Evolutionary conservation across 2,329 filamentous ascomycete species (phyloP).

Genomic region (Xylariaceae sp.): DNA sequence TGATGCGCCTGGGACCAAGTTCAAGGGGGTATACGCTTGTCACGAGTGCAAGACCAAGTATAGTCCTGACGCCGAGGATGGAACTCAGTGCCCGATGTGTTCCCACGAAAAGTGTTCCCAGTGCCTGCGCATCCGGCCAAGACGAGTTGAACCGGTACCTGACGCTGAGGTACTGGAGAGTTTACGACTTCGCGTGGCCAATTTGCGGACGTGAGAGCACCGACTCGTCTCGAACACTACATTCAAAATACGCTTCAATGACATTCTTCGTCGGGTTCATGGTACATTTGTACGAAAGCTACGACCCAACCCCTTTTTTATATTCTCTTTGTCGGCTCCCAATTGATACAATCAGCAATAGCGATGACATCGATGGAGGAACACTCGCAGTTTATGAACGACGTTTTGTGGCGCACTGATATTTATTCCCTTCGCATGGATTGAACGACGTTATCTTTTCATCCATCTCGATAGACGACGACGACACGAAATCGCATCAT

Average conservation of each 20-base stretch:
- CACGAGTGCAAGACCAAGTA: conserved; percentile 58
- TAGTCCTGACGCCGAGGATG: conserved; percentile 44
- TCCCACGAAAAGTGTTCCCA: conserved; percentile 53
- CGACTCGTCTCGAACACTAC: background rate
- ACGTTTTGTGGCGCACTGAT: conserved; percentile 7
- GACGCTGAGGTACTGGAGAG: conserved; percentile 55
- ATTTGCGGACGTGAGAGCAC: conserved; percentile 10
- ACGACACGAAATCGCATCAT: conserved; percentile 26
- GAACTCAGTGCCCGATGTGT: conserved; percentile 54
- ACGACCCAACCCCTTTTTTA: background rate
- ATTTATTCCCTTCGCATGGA: conserved; percentile 12
- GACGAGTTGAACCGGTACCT: conserved; percentile 55
- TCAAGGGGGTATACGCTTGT: conserved; percentile 53
- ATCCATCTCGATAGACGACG: conserved; percentile 23
- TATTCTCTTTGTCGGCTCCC: background rate
- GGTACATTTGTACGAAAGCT: background rate
- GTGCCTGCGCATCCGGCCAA: conserved; percentile 54
- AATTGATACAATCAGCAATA: conserved; percentile 9
- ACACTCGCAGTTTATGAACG: conserved; percentile 6
- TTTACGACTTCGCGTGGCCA: conserved; percentile 40
- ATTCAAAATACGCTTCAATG: background rate
- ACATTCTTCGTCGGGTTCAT: background rate
- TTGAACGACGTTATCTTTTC: conserved; percentile 12
- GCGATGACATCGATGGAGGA: conserved; percentile 6
- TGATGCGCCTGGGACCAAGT: conserved; percentile 51